A percentile compares a stretch with the other conserved stretches of the same genome.
phyloP scores from a whole-genome alignment of 352 stramenopile species.

The Albugo laibachii region DNA sequence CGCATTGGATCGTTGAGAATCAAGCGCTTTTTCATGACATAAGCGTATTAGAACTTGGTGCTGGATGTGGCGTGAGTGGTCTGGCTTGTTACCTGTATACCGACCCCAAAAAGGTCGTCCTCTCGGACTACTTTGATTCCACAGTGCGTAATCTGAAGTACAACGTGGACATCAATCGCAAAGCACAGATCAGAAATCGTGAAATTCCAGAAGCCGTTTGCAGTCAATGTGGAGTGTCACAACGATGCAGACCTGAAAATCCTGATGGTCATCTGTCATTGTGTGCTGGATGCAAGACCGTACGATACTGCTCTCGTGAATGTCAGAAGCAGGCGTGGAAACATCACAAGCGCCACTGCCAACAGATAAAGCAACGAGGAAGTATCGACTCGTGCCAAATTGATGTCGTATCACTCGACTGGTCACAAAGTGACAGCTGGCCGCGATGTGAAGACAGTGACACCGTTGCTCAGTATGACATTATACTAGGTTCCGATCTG shows the following conservation, averaged over 20 bases:
- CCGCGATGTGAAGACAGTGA: slow-evolving; percentile 8
- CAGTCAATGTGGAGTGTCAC: slow-evolving; percentile 38
- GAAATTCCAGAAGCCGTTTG: slow-evolving; percentile 12
- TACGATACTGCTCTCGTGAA: slow-evolving; percentile 69
- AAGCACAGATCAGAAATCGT: background rate
- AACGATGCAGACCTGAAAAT: slow-evolving; percentile 63
- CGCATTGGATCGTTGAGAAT: slow-evolving; percentile 65
- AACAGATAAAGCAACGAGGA: slow-evolving; percentile 12
- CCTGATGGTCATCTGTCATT: slow-evolving; percentile 76
- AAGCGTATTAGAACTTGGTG: slow-evolving; percentile 61
- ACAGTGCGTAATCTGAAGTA: slow-evolving; percentile 66
- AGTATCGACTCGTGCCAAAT: slow-evolving; percentile 9
- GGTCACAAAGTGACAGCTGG: slow-evolving; percentile 57
- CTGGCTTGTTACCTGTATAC: slow-evolving; percentile 64
- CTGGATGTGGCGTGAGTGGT: slow-evolving; percentile 66
- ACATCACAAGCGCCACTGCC: slow-evolving; percentile 59
- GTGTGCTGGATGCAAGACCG: slow-evolving; percentile 43
- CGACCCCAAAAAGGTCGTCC: slow-evolving; percentile 39
- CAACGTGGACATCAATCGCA: slow-evolving; percentile 61
- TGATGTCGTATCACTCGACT: slow-evolving; percentile 60
- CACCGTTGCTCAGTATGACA: slow-evolving; percentile 23
- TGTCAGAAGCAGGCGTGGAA: slow-evolving; percentile 80
- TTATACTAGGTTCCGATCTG: slow-evolving; percentile 68
- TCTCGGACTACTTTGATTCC: slow-evolving; percentile 72
- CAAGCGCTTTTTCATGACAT: slow-evolving; percentile 39